phyloP scores from a whole-genome alignment of 352 stramenopile genomes.

The Phytophthora citricola region DNA sequence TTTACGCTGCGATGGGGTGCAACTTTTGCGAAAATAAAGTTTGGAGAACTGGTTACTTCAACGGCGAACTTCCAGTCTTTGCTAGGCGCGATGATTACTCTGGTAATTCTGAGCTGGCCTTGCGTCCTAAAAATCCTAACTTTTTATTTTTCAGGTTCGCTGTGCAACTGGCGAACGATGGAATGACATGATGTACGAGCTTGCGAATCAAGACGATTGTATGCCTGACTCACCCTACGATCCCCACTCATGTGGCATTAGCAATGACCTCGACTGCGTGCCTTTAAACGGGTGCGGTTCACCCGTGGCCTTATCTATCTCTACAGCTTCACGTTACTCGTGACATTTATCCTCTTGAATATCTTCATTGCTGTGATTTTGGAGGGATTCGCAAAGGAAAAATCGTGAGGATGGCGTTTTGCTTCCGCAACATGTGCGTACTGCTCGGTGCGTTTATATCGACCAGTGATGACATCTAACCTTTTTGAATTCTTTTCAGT shows the following conservation, averaged over 20 bases:
- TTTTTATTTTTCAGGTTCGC: constrained; percentile 52
- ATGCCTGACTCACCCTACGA: constrained; percentile 56
- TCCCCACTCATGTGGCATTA: constrained; percentile 67
- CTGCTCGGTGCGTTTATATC: not conserved
- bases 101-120: constrained; percentile 35
- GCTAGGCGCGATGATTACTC: constrained; percentile 66
- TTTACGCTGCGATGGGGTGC: constrained; percentile 91
- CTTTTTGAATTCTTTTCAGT: constrained; percentile 38
- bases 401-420: constrained; percentile 68
- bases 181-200: constrained; percentile 92
- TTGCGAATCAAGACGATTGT: constrained; percentile 63
- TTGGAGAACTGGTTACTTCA: constrained; percentile 67
- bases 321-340: constrained; percentile 90
- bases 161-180: constrained; percentile 93
- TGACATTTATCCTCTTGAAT: constrained; percentile 91
- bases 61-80: constrained; percentile 91
- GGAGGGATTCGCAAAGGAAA: constrained; percentile 87
- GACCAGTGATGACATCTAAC: not conserved
- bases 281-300: constrained; percentile 77
- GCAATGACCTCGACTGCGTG: constrained; percentile 48
- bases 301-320: constrained; percentile 76
- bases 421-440: constrained; percentile 60
- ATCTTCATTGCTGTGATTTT: constrained; percentile 94
- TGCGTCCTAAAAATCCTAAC: not conserved
- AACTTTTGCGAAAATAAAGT: constrained; percentile 87